Base-by-base conservation (phyloP, 257 asterid species). In the Solanum habrochaites region DNA sequence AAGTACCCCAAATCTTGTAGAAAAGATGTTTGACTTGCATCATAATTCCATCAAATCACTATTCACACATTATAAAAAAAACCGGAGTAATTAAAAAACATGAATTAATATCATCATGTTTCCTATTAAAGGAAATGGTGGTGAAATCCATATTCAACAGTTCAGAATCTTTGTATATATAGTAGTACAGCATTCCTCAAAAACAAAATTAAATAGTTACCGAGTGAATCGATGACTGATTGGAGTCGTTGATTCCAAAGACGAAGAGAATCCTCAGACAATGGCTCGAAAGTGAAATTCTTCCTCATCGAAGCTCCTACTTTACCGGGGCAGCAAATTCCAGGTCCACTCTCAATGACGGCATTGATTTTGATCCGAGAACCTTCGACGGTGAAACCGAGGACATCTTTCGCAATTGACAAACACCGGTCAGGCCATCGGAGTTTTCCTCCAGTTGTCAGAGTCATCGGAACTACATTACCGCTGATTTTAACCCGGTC, bases 301-400 rank as follows among this genome's bases (percentile, higher is more conserved):
- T 88, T 93, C 90, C 98, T 95, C 35, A 83, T 87, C 82, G 88
- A 89, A 49, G 86, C 25, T 21, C 88, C 67, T 77, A 70, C 66
- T 11, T 89, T 83, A 20, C 86, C 58, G 52, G 87, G 86, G 89
- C 96, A 93, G 89, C 94, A 92, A 43, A 92, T 60, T 87, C 95
- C 95, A 58, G 89, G 88, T 37, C 73, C 86, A 25, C 75, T 84
- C 49, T 91, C 93, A 64, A 92, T 89, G 10, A 93, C 88, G 64
- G 96, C 90, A 86, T 93, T 92, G 87, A 97, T 88, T 62, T 88
- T 90, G 86, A 97, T 88, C 85, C 70, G 90, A 62, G 83, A 83
- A 77, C 95, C 97, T 35, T 93, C 95, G 39, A 91, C 91, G 20
- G 94, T 86, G 90, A 96, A 94, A 9, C 99, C 98, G 85, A 97